Evolutionary conservation across 208 protist species (phyloP), one percentile per base, ranked within the genome.

Genomic region (Angomonas ambiguus): DNA sequence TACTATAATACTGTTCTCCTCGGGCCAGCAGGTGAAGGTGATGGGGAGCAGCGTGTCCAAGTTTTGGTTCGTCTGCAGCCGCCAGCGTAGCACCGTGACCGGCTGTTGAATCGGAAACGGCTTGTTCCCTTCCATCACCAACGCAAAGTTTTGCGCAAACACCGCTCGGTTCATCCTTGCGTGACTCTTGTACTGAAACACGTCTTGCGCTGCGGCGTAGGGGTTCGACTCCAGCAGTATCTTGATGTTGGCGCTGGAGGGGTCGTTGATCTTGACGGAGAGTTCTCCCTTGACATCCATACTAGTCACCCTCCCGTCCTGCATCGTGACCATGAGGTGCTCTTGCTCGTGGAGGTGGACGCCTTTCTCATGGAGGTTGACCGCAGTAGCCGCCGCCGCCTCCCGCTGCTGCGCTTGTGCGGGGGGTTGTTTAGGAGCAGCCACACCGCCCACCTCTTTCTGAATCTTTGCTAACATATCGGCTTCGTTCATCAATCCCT

Each of bases 171-270:
- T 89, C 38, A 95, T 78, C 70, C 91, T 93, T 27, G 88, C 78
- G 71, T 94, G 88, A 8, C 85, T 79, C n/a, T 82, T 76, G 77
- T 94, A 95, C n/a, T 73, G 74, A 72, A 91, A 96, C 35, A 71
- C 70, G 34, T 60, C 57, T 74, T 67, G n/a, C n/a, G n/a, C 88
- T 34, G 88, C 71, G 0, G 77, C 77, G 25, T 30, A 33, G 1
- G 20, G 53, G 10, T 5, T 20, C 4, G n/a, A 2, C 0, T 75
- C 61, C 18, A 93, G 77, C 20, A 68, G 33, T 24, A 94, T 73
- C 65, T 79, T 78, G 42, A 92, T 71, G 20, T 77, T 74, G 34
- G 77, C 67, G 13, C 75, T 62, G 62, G 83, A 67, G 27, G 86
- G 74, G 62, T 96, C 91, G 18, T 69, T 73, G 45, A 92, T 76